phyloP scores from a whole-genome alignment of 2,329 filamentous ascomycete species.

The Monosporascus sp. region DNA sequence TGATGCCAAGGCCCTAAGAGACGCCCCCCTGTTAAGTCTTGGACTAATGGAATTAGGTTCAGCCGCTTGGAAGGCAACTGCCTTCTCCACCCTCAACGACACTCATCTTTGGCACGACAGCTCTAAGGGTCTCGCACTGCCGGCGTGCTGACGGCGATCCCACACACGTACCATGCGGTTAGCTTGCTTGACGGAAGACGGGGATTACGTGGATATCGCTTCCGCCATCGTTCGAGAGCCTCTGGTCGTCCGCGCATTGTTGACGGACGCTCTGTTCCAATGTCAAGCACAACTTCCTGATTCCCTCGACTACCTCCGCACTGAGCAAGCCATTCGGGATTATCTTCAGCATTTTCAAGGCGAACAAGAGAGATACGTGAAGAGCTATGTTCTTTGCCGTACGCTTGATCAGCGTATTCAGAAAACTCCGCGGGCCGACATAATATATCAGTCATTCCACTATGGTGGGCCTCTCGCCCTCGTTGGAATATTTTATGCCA shows the following conservation, averaged over 20 bases:
- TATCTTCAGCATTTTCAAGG: not conserved
- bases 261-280: not conserved
- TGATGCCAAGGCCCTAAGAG: too few species aligned
- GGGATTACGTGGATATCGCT: not conserved
- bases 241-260: not conserved
- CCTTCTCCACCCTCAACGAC: too few species aligned
- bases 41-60: too few species aligned
- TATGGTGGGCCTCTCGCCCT: conserved; percentile 3
- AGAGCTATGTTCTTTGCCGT: conserved; percentile 1
- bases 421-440: not conserved
- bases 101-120: too few species aligned
- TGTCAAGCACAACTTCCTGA: not conserved
- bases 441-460: conserved; percentile 1
- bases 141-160: not conserved
- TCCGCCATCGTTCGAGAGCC: not conserved
- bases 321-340: not conserved
- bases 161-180: not conserved
- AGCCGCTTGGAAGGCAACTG: too few species aligned
- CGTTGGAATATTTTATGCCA: conserved; percentile 5
- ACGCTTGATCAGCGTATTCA: conserved; percentile 1
- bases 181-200: not conserved
- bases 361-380: conserved; percentile 2
- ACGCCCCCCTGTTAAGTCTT: too few species aligned
- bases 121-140: too few species aligned
- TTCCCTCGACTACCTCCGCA: not conserved